Base-by-base conservation (phyloP, 495 filamentous ascomycete genomes). In the Hypoxylon trugodes region DNA sequence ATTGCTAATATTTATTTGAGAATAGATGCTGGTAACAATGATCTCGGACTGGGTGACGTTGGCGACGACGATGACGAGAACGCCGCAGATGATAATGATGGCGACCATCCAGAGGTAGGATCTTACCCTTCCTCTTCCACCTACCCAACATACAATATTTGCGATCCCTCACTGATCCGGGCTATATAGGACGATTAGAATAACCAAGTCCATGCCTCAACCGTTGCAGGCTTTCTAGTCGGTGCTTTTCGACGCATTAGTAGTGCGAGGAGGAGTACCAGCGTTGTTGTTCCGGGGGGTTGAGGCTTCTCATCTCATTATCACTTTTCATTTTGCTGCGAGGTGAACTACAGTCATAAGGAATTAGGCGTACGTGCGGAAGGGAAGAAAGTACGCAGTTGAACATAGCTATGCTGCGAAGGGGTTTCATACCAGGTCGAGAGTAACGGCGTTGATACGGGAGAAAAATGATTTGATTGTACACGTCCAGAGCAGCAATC, bases 131-230 rank as follows among this genome's bases (percentile, higher is more conserved):
- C 12, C n/a, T 10, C 24, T 45, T 10, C 25, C 13, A 30, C 35
- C 13, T 16, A n/a, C n/a, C 12, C 15, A 9, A 12, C 48, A 10
- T 33, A 6, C 15, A 26, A 12, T 13, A 15, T 36, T 25, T 15
- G 6, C 18, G 22, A 48, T 19, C 18, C 52, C 54, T 61, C 62
- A 59, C 67, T 72, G 58, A 72, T 66, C 60, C 52, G 63, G 63
- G 60, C 22, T 51, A 61, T 69, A 61, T 42, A 72, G 70, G 70
- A 68, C 5, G 60, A 68, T 67, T 72, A 70, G 63, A 58, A 59
- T 36, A 50, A 33, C 37, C 45, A 68, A 56, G 16, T 55, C 40
- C 46, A 18, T 13, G 58, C 48, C 35, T 54, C 53, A 43, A 38
- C 50, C 46, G 49, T 66, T 53, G 50, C 57, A 51, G 63, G 53